Evolutionary conservation across 1,139 yeast species (phyloP), one percentile per base, ranked within the genome.

Genomic region (Meyerozyma carpophila): DNA sequence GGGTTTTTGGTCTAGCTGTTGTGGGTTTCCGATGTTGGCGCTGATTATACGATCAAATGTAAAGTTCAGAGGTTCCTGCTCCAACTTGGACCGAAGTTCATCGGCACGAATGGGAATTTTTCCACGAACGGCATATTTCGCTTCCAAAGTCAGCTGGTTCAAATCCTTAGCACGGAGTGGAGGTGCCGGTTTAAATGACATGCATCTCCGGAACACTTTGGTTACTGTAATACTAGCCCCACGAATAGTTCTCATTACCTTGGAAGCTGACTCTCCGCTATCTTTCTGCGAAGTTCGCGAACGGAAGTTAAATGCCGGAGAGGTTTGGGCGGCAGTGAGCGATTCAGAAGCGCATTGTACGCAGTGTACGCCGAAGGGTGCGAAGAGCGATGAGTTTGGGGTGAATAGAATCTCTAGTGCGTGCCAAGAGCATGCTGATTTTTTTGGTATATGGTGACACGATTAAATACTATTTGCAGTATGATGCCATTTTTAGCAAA

Each of bases 1-100:
- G 2, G 98, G 98, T 56, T 82, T 77, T 65, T 93, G 99, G 55
- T 88, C 93, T 57, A 93, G 75, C 61, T 91, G 98, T 64, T 93
- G 98, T 2, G 98, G 98, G 61, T 94, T 94, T 31, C 98, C 98
- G 50, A 93, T 93, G 63, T 94, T 93, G 49, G 97, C 95, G 56
- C 81, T 82, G 58, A 93, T 83, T 53, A 93, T 88, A 49, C 77
- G 68, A 40, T 76, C 70, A 59, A 90, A 94, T 1, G 96, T 95
- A 49, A 89, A 68, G 18, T 84, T 82, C 41, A 77, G 70, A 1
- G 73, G 68, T 40, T 67, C 59, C 26, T 63, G 60, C 41, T 85
- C 68, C 50, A 82, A 76, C 40, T 61, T 55, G 9, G 66, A 67
- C 46, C 82, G 75, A 48, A 94, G 70, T 59, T 90, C 88, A 58